Evolutionary conservation across 345 rosid genomes (phyloP), one percentile per base, ranked within the genome.

Genomic region (Gossypioides kirkii): DNA sequence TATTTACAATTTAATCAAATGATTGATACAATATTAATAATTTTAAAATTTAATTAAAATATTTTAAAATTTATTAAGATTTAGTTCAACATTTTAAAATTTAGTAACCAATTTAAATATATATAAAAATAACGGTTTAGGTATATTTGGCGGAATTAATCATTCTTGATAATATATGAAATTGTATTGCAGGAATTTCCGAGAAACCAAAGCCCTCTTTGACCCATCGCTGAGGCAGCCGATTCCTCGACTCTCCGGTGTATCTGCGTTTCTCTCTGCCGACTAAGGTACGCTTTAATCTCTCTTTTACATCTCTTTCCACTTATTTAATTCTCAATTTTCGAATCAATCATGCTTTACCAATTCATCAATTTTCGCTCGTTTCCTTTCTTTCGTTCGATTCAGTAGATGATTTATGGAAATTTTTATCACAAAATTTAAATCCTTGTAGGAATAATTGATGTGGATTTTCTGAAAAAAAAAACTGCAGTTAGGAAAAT

Each of bases 381-480:
- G 38, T 5, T 32, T 32, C 38, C 38, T 32, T 32, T 32, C 38
- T 32, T 32, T 32, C 38, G 38, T 32, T 32, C 38, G 38, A 32
- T 32, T 32, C 38, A 32, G 38, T 5, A 32, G 38, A 32, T 32
- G 38, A 0, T 32, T 32, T 32, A 32, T 32, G 38, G 20, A 32
- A 7, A 16, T 32, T 32, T 32, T 61, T 32, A 32, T 36, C n/a
- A 17, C 45, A 16, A 32, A 61, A 2, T 32, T 32, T 16, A 8
- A 61, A 32, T 0, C 65, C 43, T 9, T 38, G 23, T 36, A 38
- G 67, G 28, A 64, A 2, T 20, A 20, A 20, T 8, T 13, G 28
- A 47, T 67, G 41, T 8, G 71, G 42, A 41, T 14, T 47, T 67
- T 67, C 3, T 8, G 41, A 67, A 67, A 67, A 67, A 67, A 67